Base-by-base conservation (phyloP, 176 grass and related monocot genomes). In the Ananas comosus region DNA sequence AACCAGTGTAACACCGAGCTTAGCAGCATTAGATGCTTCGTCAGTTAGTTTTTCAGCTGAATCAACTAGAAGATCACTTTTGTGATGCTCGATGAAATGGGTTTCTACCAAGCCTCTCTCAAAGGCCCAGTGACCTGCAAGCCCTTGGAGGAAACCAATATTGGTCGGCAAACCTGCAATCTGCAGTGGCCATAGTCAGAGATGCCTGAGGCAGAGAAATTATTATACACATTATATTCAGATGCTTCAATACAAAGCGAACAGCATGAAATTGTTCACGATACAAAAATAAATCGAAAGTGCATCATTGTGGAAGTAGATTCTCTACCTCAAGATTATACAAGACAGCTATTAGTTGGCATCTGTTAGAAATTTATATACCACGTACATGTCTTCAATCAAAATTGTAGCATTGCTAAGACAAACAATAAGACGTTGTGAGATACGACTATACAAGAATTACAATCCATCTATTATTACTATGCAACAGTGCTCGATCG, bases 141-240 rank as follows among this genome's bases (percentile, higher is more conserved):
- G 88, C 71, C 83, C 90, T 78, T 82, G 81, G 27, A 96, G 79
- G 78, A 96, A 96, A 83, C 63, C 74, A 54, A 92, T 68, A 73
- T 96, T 96, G 66, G 88, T 96, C 8, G 93, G 89, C 76, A 96
- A 82, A 56, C 93, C 93, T 68, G 93, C 89, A 77, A 96, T 87
- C 93, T 96, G 85, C 67, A 59, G 49, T 11, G 47, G 52, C 23
- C 21, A 22, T 61, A 21, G 56, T 61, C 56, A 61, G 52, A 19
- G 13, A 61, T 61, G 56, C 56, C 16, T 10, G 56, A 61, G 56
- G 21, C 33, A 61, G 17, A 61, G 13, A 61, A 61, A 10, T 0
- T 61, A 22, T 21, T 61, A 61, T 10, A 61, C 10, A 19, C 21
- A 61, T 42, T 16, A 61, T 22, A 13, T 61, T 61, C 16, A 61